Conservation (phyloP, 2,329 filamentous ascomycete species). For the Onygenales sp. region DNA sequence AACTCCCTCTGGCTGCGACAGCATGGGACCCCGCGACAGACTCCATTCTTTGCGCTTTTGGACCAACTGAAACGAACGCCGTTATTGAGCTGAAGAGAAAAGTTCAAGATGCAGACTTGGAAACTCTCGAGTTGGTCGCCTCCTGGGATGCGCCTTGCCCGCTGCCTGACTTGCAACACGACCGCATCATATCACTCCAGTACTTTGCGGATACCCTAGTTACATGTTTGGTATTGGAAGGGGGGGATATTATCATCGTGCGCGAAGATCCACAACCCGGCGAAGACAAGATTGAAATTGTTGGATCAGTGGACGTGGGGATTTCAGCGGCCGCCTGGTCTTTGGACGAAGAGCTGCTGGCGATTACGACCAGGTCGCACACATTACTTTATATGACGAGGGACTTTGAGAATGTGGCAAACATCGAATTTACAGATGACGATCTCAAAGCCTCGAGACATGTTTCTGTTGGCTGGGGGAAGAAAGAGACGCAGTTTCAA, state of each 20-base stretch:
- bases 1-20: conserved; percentile 59
- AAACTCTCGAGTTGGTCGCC: conserved; percentile 50
- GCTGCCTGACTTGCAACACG: conserved; percentile 62
- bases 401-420: conserved; percentile 73
- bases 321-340: conserved; percentile 89
- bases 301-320: conserved; percentile 86
- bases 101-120: conserved; percentile 24
- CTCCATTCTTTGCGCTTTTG: conserved; percentile 72
- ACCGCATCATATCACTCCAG: conserved; percentile 69
- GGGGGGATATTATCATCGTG: conserved; percentile 83
- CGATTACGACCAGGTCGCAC: conserved; percentile 67
- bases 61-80: conserved; percentile 60
- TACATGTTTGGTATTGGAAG: conserved; percentile 74
- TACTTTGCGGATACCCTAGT: conserved; percentile 73
- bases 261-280: conserved; percentile 58
- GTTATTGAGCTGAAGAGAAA: conserved; percentile 62
- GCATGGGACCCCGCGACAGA: conserved; percentile 79
- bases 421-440: conserved; percentile 60
- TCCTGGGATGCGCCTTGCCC: conserved; percentile 85
- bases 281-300: conserved; percentile 82
- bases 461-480: conserved; percentile 96
- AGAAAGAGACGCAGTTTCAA: conserved; percentile 96
- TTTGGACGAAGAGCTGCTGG: conserved; percentile 83
- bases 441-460: conserved; percentile 84
- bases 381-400: conserved; percentile 89